phyloP scores from a whole-genome alignment of 345 rosid species.

The Gossypioides kirkii region DNA sequence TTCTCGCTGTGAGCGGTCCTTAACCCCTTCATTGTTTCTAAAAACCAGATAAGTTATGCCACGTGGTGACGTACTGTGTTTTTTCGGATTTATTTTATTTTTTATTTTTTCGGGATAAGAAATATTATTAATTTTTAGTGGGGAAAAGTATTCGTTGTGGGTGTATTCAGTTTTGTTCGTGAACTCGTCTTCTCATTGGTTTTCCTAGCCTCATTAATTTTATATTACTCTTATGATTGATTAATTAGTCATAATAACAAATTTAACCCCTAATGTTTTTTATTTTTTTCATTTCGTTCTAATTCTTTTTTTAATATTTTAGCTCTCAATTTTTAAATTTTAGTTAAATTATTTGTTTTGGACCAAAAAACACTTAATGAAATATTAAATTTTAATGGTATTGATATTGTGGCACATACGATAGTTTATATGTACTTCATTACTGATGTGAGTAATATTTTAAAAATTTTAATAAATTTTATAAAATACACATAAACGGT shows the following conservation, averaged over 20 bases:
- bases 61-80: slow-evolving; percentile 37
- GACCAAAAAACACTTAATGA: no score
- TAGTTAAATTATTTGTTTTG: no score
- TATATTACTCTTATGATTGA: background rate
- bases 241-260: no score
- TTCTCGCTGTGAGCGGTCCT: slow-evolving; percentile 27
- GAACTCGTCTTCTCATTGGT: background rate
- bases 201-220: background rate
- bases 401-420: accelerated
- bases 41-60: slow-evolving; percentile 24
- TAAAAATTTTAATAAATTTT: no score
- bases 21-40: slow-evolving; percentile 18
- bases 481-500: no score
- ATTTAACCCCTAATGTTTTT: background rate
- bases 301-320: background rate
- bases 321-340: no score
- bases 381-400: no score
- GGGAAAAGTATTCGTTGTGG: background rate
- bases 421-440: no score
- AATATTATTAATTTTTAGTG: background rate
- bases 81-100: slow-evolving; percentile 3
- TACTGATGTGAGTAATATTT: no score
- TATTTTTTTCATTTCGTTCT: no score
- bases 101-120: background rate
- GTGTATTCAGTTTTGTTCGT: background rate